phyloP scores from a whole-genome alignment of 1,284 basidiomycete species.

The Ganoderma lucidum region DNA sequence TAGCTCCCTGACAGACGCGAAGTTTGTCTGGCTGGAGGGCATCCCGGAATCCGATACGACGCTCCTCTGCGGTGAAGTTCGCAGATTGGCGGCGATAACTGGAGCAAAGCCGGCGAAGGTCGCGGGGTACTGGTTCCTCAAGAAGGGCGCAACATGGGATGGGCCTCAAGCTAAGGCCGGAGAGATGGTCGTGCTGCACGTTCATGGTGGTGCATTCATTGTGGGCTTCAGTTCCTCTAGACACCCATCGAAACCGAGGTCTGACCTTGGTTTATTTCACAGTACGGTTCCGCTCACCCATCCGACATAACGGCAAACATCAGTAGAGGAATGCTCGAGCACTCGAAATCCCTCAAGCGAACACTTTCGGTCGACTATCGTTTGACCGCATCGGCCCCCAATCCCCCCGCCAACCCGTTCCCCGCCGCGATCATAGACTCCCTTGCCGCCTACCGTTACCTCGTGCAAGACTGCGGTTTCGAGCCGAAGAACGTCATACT shows the following conservation, averaged over 20 bases:
- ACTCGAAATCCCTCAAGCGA: slow-evolving; percentile 12
- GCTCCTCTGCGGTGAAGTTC: slow-evolving; percentile 26
- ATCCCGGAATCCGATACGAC: slow-evolving; percentile 13
- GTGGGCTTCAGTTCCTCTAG: not conserved
- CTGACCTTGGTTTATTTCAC: slow-evolving; percentile 9
- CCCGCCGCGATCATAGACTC: slow-evolving; percentile 71
- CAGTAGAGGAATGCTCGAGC: slow-evolving; percentile 30
- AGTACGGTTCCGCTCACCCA: slow-evolving; percentile 42
- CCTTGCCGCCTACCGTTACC: slow-evolving; percentile 66
- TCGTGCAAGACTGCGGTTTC: slow-evolving; percentile 52
- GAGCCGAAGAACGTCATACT: slow-evolving; percentile 60
- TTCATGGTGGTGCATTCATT: slow-evolving; percentile 59
- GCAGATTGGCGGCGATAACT: slow-evolving; percentile 32
- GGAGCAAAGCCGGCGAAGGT: slow-evolving; percentile 40
- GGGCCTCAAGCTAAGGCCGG: slow-evolving; percentile 37
- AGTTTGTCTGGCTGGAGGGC: slow-evolving; percentile 33
- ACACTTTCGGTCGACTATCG: slow-evolving; percentile 44
- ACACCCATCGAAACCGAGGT: not conserved
- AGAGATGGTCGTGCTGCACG: slow-evolving; percentile 55
- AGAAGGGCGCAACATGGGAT: slow-evolving; percentile 26
- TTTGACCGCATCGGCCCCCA: slow-evolving; percentile 32
- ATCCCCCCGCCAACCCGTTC: slow-evolving; percentile 53
- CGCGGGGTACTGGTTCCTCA: slow-evolving; percentile 49
- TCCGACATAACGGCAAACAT: slow-evolving; percentile 29
- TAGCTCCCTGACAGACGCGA: slow-evolving; percentile 20